Conservation (phyloP, 2,329 filamentous ascomycete genomes). For the Epichloe typhina region DNA sequence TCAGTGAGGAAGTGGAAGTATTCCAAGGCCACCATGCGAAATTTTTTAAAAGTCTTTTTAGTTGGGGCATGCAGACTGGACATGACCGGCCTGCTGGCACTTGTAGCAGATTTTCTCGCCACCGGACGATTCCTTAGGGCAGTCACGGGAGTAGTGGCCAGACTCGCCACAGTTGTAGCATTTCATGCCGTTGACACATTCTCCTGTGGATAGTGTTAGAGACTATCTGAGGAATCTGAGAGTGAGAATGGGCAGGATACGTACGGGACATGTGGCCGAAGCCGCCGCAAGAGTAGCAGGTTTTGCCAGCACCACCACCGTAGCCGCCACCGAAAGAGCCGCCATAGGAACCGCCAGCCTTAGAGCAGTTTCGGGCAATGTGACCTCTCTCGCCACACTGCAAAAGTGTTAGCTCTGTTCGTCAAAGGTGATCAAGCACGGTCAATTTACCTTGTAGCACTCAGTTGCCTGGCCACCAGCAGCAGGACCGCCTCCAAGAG, state of each 20-base stretch:
- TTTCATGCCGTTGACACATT: slow-evolving; percentile 98
- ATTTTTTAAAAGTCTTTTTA: slow-evolving; percentile 19
- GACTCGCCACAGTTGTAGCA: slow-evolving; percentile 98
- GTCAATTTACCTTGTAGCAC: slow-evolving; percentile 65
- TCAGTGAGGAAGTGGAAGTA: slow-evolving; percentile 10
- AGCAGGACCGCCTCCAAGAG: slow-evolving; percentile 36
- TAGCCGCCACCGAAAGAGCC: slow-evolving; percentile 26
- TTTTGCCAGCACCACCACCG: slow-evolving; percentile 51
- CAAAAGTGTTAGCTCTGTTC: neutral
- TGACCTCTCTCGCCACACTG: slow-evolving; percentile 89
- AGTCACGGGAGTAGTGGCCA: slow-evolving; percentile 90
- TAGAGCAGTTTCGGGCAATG: slow-evolving; percentile 83
- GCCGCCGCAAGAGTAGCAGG: slow-evolving; percentile 96
- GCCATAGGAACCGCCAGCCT: slow-evolving; percentile 38
- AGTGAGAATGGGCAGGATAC: slow-evolving; percentile 15
- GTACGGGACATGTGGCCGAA: slow-evolving; percentile 88
- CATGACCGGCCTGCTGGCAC: slow-evolving; percentile 72
- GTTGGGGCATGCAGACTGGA: slow-evolving; percentile 87
- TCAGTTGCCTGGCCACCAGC: slow-evolving; percentile 44
- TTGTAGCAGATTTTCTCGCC: slow-evolving; percentile 98
- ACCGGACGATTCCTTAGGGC: slow-evolving; percentile 76
- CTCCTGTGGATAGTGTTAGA: slow-evolving; percentile 35
- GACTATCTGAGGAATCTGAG: no score
- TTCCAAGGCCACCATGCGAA: slow-evolving; percentile 10
- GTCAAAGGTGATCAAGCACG: no score